Conservation (phyloP, 1,284 basidiomycete species). For the Leccinum subrobustum region DNA sequence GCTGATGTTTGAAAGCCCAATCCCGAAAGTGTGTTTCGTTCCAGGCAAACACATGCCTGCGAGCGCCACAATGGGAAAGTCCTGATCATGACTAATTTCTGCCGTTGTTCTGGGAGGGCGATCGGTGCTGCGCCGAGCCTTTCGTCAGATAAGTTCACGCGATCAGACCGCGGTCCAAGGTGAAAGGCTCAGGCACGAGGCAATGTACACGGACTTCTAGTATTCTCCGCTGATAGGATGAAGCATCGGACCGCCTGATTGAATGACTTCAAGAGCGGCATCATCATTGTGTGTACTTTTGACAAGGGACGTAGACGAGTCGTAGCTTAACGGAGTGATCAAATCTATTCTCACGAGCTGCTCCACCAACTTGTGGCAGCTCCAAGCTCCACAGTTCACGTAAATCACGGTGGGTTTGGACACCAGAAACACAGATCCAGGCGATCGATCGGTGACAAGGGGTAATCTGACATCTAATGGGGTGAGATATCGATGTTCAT, state of each 20-base stretch:
- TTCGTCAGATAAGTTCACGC: not conserved
- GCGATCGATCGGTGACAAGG: not conserved
- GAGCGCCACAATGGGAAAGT: not conserved
- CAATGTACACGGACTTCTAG: not conserved
- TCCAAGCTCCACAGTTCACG: not conserved
- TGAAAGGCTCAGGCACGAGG: not conserved
- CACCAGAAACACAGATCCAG: not conserved
- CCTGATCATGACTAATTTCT: not conserved
- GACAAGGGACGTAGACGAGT: not conserved
- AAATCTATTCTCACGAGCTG: not conserved
- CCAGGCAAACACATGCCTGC: not conserved
- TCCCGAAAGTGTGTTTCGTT: not conserved
- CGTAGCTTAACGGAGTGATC: not conserved
- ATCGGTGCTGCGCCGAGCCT: constrained; percentile 5
- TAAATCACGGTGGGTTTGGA: not conserved
- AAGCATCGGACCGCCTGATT: too few species aligned
- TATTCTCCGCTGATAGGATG: not conserved
- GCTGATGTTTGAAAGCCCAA: not conserved
- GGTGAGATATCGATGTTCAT: not conserved
- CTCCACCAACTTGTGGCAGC: not conserved
- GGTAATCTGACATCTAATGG: not conserved
- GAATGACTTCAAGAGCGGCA: too few species aligned
- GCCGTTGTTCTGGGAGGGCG: constrained; percentile 7
- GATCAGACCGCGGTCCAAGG: not conserved
- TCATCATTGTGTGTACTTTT: not conserved